phyloP scores from a whole-genome alignment of 2,329 filamentous ascomycete genomes.

The Aspergillus sp. region DNA sequence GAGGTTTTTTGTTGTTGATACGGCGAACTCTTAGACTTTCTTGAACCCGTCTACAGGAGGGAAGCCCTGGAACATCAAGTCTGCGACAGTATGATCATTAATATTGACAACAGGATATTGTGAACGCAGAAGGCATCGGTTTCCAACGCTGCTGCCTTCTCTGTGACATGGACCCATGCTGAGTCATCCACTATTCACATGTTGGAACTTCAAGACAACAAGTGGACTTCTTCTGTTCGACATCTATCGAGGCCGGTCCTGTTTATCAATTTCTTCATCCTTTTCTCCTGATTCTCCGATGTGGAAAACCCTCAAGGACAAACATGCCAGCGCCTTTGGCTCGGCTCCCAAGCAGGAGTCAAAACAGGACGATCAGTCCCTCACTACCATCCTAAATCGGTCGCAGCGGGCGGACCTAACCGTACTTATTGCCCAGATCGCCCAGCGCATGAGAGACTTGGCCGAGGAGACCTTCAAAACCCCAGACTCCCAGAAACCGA shows the following conservation, averaged over 20 bases:
- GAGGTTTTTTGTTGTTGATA: constrained; percentile 76
- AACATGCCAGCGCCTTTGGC: constrained; percentile 36
- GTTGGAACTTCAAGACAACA: constrained; percentile 1
- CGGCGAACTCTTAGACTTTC: constrained; percentile 23
- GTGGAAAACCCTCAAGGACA: constrained; percentile 41
- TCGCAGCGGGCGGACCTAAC: constrained; percentile 49
- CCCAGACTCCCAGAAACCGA: constrained; percentile 14
- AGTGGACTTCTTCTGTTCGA: constrained; percentile 2
- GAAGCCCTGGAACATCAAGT: not conserved
- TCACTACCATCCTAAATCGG: constrained; percentile 47
- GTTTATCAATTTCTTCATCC: not conserved
- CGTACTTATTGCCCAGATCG: constrained; percentile 45
- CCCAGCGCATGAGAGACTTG: constrained; percentile 45
- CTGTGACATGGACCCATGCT: constrained; percentile 13
- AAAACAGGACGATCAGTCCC: constrained; percentile 39
- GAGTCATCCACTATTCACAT: constrained; percentile 24
- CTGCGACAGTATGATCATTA: too few species aligned
- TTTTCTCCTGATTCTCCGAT: constrained; percentile 21
- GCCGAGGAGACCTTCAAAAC: constrained; percentile 45
- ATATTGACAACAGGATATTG: too few species aligned
- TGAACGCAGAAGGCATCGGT: not conserved
- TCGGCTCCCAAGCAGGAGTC: constrained; percentile 29
- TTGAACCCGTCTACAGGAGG: not conserved
- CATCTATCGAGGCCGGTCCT: not conserved
- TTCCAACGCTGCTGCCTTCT: constrained; percentile 6